These are phyloP conservation scores for Panicum virgatum DNA, from an alignment of 202 grass and related monocot species.

Conservation along the genomic window DNA sequence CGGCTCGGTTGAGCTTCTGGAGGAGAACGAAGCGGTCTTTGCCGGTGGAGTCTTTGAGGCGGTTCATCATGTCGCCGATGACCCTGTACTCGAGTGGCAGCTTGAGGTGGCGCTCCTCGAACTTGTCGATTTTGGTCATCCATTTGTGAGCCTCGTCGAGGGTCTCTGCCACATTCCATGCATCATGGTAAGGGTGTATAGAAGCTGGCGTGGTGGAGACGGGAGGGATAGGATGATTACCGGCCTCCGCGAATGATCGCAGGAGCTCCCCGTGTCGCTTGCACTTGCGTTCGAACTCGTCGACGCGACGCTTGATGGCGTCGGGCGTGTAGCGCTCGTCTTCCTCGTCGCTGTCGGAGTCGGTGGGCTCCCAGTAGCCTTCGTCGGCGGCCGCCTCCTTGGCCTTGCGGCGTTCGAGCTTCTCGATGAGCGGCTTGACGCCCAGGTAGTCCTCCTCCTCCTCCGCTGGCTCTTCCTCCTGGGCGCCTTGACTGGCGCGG, in stretches of 20 bases:
- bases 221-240: conserved; percentile 21
- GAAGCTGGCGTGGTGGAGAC: neutral
- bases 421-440: conserved; percentile 71
- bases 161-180: conserved; percentile 51
- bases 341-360: conserved; percentile 82
- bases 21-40: conserved; percentile 93
- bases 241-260: conserved; percentile 63
- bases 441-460: conserved; percentile 80
- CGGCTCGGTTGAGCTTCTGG: conserved; percentile 79
- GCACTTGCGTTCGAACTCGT: conserved; percentile 86
- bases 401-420: conserved; percentile 55
- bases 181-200: neutral
- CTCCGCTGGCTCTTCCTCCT: conserved; percentile 22
- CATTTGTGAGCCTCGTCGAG: conserved; percentile 84
- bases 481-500: conserved; percentile 8
- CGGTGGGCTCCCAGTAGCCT: conserved; percentile 67
- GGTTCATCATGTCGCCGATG: conserved; percentile 89
- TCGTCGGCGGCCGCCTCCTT: conserved; percentile 43
- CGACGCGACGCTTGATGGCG: conserved; percentile 56
- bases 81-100: conserved; percentile 92
- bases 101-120: conserved; percentile 79
- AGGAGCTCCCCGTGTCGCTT: conserved; percentile 73
- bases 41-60: conserved; percentile 69
- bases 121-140: conserved; percentile 82
- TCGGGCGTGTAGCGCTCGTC: conserved; percentile 75